phyloP scores from a whole-genome alignment of 1,139 yeast genomes.

The Zygosaccharomyces sapae region DNA sequence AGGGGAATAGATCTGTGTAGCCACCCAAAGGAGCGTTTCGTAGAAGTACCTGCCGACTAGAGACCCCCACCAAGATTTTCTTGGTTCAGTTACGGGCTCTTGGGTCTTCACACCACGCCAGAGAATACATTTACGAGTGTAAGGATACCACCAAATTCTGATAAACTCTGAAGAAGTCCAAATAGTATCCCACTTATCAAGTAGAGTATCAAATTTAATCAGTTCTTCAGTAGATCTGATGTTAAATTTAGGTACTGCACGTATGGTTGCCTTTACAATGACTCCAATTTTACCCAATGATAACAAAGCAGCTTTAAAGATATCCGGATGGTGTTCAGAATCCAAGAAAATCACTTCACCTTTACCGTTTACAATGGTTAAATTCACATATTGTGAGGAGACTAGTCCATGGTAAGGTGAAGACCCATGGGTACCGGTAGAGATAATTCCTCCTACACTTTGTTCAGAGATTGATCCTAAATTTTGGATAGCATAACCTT shows the following conservation, averaged over 20 bases:
- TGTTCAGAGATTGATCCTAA: conserved; percentile 94
- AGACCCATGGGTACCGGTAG: conserved; percentile 97
- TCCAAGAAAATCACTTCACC: conserved; percentile 74
- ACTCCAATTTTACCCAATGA: conserved; percentile 91
- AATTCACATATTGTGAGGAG: conserved; percentile 77
- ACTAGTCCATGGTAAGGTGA: conserved; percentile 89
- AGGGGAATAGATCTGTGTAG: conserved; percentile 69
- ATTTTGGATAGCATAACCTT: conserved; percentile 79
- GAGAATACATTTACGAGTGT: conserved; percentile 73
- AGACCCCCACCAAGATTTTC: conserved; percentile 84
- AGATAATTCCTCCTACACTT: conserved; percentile 87
- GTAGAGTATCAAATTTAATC: conserved; percentile 65
- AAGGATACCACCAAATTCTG: conserved; percentile 98
- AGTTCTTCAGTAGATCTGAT: conserved; percentile 79
- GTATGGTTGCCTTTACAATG: conserved; percentile 79
- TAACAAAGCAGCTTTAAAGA: conserved; percentile 79
- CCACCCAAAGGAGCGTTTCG: conserved; percentile 71
- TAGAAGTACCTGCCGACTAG: conserved; percentile 71
- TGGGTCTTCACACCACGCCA: conserved; percentile 81
- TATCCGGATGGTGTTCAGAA: conserved; percentile 58
- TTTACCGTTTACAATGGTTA: conserved; percentile 65
- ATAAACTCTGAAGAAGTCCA: conserved; percentile 92
- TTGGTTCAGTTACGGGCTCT: conserved; percentile 61
- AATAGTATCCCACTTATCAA: conserved; percentile 62
- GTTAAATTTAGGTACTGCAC: conserved; percentile 81